These are phyloP conservation scores for Puccinia novopanici DNA, from an alignment of 1,284 basidiomycete species.

Conservation along the genomic window DNA sequence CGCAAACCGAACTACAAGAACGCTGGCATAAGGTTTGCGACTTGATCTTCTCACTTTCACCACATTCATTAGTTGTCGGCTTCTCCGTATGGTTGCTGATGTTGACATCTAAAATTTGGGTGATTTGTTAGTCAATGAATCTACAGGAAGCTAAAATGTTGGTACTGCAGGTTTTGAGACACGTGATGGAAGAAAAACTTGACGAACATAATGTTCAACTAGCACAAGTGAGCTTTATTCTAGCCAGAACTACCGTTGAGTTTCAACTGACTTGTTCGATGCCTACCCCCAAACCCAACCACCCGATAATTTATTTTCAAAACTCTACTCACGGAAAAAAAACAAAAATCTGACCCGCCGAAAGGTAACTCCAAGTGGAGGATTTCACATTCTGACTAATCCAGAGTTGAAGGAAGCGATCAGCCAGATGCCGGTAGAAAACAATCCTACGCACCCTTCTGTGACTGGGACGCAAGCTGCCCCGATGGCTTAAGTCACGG, in stretches of 20 bases:
- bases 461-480: slow-evolving; percentile 1
- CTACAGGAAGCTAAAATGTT: slow-evolving; percentile 83
- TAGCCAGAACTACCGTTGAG: background rate
- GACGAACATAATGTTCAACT: slow-evolving; percentile 98
- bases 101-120: background rate
- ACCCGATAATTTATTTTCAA: background rate
- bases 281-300: background rate
- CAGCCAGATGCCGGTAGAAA: slow-evolving; percentile 47
- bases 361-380: slow-evolving; percentile 72
- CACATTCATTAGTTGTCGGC: background rate
- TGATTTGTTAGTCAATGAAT: slow-evolving; percentile 76
- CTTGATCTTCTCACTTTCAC: background rate
- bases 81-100: background rate
- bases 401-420: slow-evolving; percentile 75
- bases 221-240: slow-evolving; percentile 69
- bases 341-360: background rate
- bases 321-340: background rate
- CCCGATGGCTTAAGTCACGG: background rate
- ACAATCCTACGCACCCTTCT: slow-evolving; percentile 11
- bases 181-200: slow-evolving; percentile 99
- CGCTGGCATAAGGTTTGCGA: slow-evolving; percentile 85
- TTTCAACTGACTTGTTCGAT: background rate
- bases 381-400: slow-evolving; percentile 82
- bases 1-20: slow-evolving; percentile 94
- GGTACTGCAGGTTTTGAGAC: slow-evolving; percentile 87